Conservation (phyloP, 495 filamentous ascomycete genomes). For the Podospora sp. region DNA sequence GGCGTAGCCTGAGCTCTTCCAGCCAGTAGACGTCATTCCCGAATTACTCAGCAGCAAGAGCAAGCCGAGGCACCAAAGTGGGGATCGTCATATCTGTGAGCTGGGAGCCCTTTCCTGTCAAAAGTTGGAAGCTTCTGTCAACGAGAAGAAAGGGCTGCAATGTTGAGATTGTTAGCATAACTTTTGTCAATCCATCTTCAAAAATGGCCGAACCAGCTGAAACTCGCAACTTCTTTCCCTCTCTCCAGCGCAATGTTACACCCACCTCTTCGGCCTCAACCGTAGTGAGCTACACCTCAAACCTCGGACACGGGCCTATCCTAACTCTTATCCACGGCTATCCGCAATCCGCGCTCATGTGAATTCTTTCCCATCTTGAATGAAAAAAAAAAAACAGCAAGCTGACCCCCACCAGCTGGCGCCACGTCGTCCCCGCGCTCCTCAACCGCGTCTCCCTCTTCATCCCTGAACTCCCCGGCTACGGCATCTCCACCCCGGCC, state of each 20-base stretch:
- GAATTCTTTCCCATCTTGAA: neutral
- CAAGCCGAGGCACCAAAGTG: neutral
- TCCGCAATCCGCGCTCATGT: conserved; percentile 32
- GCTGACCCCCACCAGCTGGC: conserved; percentile 19
- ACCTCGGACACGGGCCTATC: conserved; percentile 25
- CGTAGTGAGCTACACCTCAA: conserved; percentile 29
- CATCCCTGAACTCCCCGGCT: conserved; percentile 52
- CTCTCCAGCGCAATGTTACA: conserved; percentile 25
- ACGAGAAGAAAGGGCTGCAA: too few relatives aligned
- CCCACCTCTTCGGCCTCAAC: conserved; percentile 27
- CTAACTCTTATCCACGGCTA: conserved; percentile 33
- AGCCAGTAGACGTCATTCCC: neutral
- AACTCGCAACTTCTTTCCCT: conserved; percentile 27
- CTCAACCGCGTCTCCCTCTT: conserved; percentile 35
- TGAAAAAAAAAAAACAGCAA: neutral
- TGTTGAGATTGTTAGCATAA: neutral
- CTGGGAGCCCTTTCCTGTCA: neutral
- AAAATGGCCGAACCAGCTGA: conserved; percentile 22
- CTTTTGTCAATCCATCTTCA: neutral
- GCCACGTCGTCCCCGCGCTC: conserved; percentile 25
- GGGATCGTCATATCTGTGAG: neutral
- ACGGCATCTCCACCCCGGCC: conserved; percentile 44
- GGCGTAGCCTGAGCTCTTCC: neutral
- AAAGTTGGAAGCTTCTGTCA: too few relatives aligned
- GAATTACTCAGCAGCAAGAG: neutral